Evolutionary conservation across 1,284 basidiomycete genomes (phyloP), one percentile per base, ranked within the genome.

Genomic region (Sanghuangporus baumii): DNA sequence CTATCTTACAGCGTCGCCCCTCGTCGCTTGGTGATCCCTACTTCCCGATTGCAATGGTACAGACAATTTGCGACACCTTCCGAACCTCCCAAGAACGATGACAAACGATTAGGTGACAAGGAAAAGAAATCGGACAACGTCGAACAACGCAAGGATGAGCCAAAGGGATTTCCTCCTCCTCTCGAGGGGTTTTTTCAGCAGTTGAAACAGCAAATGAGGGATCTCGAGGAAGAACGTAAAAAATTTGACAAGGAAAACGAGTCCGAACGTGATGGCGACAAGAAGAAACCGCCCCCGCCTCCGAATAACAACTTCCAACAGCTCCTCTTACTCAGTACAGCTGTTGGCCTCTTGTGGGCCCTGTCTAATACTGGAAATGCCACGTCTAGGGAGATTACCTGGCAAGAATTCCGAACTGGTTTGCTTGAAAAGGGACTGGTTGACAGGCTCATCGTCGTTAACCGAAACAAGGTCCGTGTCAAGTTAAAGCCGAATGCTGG

Each of bases 341-440:
- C 83, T 51, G 81, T 81, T 38, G 81, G 86, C 58, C 81, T 87
- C 43, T 85, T 92, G 66, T 89, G 91, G 70, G 79, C 86, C 9
- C 79, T 91, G 68, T 86, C 86, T 46, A 84, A 81, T 61, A 78
- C 87, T 41, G 81, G 78, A 18, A 76, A 81, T 0, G 77, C 84
- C 0, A 79, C 80, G 52, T 85, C 90, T 5, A 86, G 90, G 66
- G 96, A 98, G 76, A 97, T 98, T 68, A 98, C 96, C 67, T 98
- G 96, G 95, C 96, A 98, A 76, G 96, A 98, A 74, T 98, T 98
- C 81, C 88, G 95, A 65, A 96, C 93, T 57, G 91, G 91, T 20
- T 93, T 98, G 78, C 87, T 98, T 57, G 93, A 97, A 74, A 96
- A 96, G 74, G 96, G 95, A 47, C 86, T 98, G 59, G 97, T 99